Conservation (phyloP, 176 grass and related monocot genomes). For the Typha latifolia region DNA sequence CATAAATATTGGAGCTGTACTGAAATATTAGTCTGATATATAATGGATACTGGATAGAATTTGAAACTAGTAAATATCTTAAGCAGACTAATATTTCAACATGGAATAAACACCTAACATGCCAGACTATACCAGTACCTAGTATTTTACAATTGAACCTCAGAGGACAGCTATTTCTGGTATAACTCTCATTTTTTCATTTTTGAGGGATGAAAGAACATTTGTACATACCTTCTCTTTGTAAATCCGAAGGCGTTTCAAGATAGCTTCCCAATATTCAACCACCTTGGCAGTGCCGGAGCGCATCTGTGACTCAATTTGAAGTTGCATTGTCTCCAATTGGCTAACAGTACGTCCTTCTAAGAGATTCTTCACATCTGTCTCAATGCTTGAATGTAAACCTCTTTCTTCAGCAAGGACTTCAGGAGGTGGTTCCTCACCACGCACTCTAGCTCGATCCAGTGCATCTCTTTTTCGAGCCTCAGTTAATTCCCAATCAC, state of each 20-base stretch:
- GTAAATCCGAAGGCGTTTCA: constrained; percentile 92
- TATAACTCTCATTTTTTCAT: background rate
- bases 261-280: constrained; percentile 95
- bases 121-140: background rate
- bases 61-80: no score
- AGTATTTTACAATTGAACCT: background rate
- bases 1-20: no score
- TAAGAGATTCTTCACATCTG: constrained; percentile 77
- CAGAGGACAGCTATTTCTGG: background rate
- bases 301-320: constrained; percentile 94
- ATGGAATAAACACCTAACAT: no score
- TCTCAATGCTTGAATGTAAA: constrained; percentile 84
- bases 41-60: no score
- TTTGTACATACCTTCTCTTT: constrained; percentile 75
- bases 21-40: no score
- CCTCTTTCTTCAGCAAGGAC: constrained; percentile 87
- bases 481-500: constrained; percentile 85
- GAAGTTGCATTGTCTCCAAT: constrained; percentile 72
- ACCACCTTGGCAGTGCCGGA: constrained; percentile 96
- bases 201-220: constrained; percentile 14
- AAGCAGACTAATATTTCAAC: no score
- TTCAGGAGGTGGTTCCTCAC: constrained; percentile 85
- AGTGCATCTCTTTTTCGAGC: constrained; percentile 73
- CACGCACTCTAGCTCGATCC: constrained; percentile 95
- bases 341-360: constrained; percentile 69